Base-by-base conservation (phyloP, 2,329 filamentous ascomycete species). In the Hypoxylon sp. region DNA sequence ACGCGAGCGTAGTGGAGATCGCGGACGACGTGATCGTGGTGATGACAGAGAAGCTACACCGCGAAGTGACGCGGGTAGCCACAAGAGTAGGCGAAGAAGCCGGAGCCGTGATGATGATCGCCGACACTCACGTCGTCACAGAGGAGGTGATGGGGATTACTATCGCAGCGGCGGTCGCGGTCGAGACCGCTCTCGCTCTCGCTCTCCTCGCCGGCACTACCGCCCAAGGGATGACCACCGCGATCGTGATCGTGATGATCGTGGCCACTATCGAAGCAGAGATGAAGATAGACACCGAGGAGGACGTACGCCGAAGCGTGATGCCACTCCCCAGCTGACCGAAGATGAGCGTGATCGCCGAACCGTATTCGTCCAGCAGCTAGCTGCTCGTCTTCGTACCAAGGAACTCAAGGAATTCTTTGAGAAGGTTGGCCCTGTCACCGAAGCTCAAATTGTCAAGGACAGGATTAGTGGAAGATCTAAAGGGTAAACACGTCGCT, bases 401-500 rank as follows among this genome's bases (percentile, higher is more conserved):
- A 94, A 93, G 77, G 94, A 98, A 80, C 86, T 99, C 70, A 95
- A 97, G 80, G 88, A 90, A 68, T 99, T 99, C 80, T 99, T 99
- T 77, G 93, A 97, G 80, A 94, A 95, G 81, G 92, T 96, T 75
- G 96, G 96, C 70, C 90, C 93, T 41, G 96, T 99, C 60, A 97
- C 96, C 75, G 96, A 98, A 80, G 96, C 96, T 55, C 96, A 98
- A 83, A 99, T 99, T 76, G 96, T 99, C 58, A 98, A 98, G 82
- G 96, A 99, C 76, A 89, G 96, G 69, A 94, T 99, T 70, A 98
- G 94, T 82, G 93, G 94, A 75, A 93, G 96, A 82, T 98, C 94
- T 69, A 99, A 99, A 86, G 96, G 96, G 95, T 97, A 86, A 78
- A 91, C 78, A 4, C 19, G 17, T 36, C 14, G 28, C n/a, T 23